Evolutionary conservation across 352 stramenopile species (phyloP), one percentile per base, ranked within the genome.

Genomic region (Hyaloperonospora arabidopsidis): DNA sequence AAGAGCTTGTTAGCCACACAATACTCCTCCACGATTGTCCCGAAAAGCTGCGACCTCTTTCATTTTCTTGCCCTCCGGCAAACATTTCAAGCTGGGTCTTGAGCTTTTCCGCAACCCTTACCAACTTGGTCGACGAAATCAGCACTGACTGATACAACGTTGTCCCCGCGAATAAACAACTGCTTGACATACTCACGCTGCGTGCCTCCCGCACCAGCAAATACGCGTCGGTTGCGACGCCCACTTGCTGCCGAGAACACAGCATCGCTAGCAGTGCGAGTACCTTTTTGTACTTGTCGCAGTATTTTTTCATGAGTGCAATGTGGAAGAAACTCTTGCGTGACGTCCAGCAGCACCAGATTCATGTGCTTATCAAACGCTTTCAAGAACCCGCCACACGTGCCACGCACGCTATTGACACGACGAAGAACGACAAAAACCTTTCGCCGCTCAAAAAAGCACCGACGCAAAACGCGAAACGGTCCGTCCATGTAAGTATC

Each of bases 361-460:
- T 98, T 98, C 70, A 96, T 86, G 70, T 97, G 91, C 67, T 97
- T 97, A 68, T 98, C 93, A 61, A 97, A 97, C 5, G 87, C 90
- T 53, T 97, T 87, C 32, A 98, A 68, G 55, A 83, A 93, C n/a
- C 91, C 93, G 0, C 71, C 84, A 52, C 92, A 84, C n/a, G 76
- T 92, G 36, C 93, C 93, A 15, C 91, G 80, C 19, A 98, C 83
- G 54, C 83, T 93, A 63, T 97, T 93, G 22, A 97, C 75, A 45
- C 87, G 87, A 38, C 93, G 84, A 25, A 97, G 64, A 18, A 97
- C 79, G 29, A 97, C 80, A 43, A 84, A 67, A 12, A 96, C 77
- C 23, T 82, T 70, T 68, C 79, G 76, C 32, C 74, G 71, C 52
- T 93, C 65, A 28, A 96, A 64, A 45, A 93, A 90, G 40, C 77